Conservation (phyloP, 1,139 yeast genomes). For the Suhomyces wounanorum region DNA sequence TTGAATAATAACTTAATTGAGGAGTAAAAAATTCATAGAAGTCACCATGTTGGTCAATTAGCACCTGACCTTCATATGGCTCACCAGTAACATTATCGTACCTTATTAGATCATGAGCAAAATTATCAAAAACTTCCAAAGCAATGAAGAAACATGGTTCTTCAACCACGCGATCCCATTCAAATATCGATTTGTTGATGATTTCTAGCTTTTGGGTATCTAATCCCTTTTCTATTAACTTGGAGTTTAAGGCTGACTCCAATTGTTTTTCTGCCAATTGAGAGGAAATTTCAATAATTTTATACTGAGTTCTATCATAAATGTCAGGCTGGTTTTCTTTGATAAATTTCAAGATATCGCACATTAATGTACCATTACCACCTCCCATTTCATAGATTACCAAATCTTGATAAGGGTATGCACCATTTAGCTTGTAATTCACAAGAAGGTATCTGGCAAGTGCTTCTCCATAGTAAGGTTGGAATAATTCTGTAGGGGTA, state of each 20-base stretch:
- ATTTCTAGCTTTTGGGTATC: constrained; percentile 56
- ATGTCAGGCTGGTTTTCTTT: constrained; percentile 68
- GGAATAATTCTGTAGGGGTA: constrained; percentile 84
- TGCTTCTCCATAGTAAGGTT: constrained; percentile 83
- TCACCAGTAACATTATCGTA: constrained; percentile 68
- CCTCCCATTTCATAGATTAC: constrained; percentile 88
- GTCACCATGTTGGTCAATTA: constrained; percentile 73
- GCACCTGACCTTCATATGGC: constrained; percentile 79
- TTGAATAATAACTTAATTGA: constrained; percentile 62
- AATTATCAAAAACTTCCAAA: constrained; percentile 81
- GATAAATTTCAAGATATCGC: constrained; percentile 70
- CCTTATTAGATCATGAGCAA: constrained; percentile 79
- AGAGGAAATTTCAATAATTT: constrained; percentile 74
- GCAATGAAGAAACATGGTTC: constrained; percentile 83
- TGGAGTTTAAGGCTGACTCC: constrained; percentile 38
- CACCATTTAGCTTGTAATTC: constrained; percentile 65
- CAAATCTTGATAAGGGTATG: constrained; percentile 62
- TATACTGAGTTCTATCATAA: constrained; percentile 65
- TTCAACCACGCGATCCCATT: constrained; percentile 64
- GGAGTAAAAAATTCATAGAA: constrained; percentile 75
- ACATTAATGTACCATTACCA: constrained; percentile 87
- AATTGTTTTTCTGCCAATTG: constrained; percentile 67
- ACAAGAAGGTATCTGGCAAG: constrained; percentile 71
- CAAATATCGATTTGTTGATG: constrained; percentile 72
- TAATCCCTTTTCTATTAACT: constrained; percentile 41